Percentiles rank a stretch among this genome's conserved stretches.
These are phyloP conservation scores for Clarireedia monteithiana DNA, from an alignment of 2,329 filamentous ascomycete genomes.

Conservation along the genomic window DNA sequence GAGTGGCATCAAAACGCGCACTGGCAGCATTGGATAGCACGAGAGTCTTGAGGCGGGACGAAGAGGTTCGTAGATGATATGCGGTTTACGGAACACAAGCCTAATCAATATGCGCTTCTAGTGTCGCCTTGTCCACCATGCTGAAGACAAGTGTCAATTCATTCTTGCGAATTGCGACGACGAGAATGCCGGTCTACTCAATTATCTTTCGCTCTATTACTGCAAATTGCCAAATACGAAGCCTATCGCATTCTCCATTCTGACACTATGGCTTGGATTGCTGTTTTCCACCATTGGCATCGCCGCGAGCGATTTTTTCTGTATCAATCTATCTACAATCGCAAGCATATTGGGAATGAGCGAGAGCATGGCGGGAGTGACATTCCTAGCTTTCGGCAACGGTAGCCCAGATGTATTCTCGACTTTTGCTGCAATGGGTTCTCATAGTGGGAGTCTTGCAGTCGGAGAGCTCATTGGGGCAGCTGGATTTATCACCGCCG, in stretches of 20 bases:
- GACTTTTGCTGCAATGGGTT: constrained; percentile 96
- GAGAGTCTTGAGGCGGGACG: constrained; percentile 25
- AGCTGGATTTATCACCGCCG: constrained; percentile 90
- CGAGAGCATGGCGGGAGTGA: constrained; percentile 93
- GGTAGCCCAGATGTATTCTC: constrained; percentile 97
- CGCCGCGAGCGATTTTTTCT: constrained; percentile 97
- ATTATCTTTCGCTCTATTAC: constrained; percentile 88
- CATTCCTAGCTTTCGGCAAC: constrained; percentile 94
- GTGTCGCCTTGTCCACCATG: constrained; percentile 74
- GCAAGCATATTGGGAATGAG: constrained; percentile 83
- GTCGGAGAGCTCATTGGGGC: constrained; percentile 93
- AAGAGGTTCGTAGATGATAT: constrained; percentile 23
- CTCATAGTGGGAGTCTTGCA: constrained; percentile 93
- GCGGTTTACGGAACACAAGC: background rate
- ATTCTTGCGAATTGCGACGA: constrained; percentile 74
- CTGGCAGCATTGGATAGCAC: constrained; percentile 19
- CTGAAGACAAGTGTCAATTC: constrained; percentile 78
- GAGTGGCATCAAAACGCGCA: constrained; percentile 21
- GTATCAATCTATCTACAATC: constrained; percentile 91
- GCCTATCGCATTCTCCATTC: constrained; percentile 68
- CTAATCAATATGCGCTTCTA: constrained; percentile 29
- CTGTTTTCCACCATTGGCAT: constrained; percentile 97
- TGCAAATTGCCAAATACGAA: constrained; percentile 63
- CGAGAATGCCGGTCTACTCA: constrained; percentile 82
- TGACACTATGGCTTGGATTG: constrained; percentile 77